Evolutionary conservation across 805 yeast genomes (phyloP).

Genomic region (Maudiozyma serrabonitensis): DNA sequence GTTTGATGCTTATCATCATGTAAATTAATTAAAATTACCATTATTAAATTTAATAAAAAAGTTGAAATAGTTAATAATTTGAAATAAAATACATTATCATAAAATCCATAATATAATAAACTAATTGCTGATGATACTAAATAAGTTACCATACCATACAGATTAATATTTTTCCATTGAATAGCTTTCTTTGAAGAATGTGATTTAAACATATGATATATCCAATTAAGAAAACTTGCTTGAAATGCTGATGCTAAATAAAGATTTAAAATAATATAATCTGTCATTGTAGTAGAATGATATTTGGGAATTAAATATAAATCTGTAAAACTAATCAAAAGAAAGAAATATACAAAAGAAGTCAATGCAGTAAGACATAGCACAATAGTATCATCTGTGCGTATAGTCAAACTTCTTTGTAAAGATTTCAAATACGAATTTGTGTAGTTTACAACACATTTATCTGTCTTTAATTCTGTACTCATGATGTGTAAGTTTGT

Average conservation of each 20-base stretch:
- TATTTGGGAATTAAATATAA: conserved; percentile 16
- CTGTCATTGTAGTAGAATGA: conserved; percentile 30
- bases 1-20: conserved; percentile 47
- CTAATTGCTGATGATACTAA: conserved; percentile 50
- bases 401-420: neutral
- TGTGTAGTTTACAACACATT: neutral
- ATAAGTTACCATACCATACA: conserved; percentile 56
- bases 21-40: conserved; percentile 47
- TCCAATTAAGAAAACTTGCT: conserved; percentile 49
- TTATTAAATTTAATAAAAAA: conserved; percentile 42
- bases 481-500: neutral
- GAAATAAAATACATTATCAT: conserved; percentile 27
- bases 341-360: conserved; percentile 3
- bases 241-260: conserved; percentile 45
- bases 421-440: conserved; percentile 3
- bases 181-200: conserved; percentile 44
- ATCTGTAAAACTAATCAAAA: conserved; percentile 20
- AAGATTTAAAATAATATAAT: conserved; percentile 38
- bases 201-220: conserved; percentile 51
- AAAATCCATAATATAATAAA: conserved; percentile 34
- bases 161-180: conserved; percentile 56
- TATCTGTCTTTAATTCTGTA: neutral
- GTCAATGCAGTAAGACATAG: conserved; percentile 1
- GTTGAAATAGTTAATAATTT: conserved; percentile 31
- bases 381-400: conserved; percentile 5